Evolutionary conservation across 2,329 filamentous ascomycete genomes (phyloP), one percentile per base, ranked within the genome.

Genomic region (Hypoxylon sp.): DNA sequence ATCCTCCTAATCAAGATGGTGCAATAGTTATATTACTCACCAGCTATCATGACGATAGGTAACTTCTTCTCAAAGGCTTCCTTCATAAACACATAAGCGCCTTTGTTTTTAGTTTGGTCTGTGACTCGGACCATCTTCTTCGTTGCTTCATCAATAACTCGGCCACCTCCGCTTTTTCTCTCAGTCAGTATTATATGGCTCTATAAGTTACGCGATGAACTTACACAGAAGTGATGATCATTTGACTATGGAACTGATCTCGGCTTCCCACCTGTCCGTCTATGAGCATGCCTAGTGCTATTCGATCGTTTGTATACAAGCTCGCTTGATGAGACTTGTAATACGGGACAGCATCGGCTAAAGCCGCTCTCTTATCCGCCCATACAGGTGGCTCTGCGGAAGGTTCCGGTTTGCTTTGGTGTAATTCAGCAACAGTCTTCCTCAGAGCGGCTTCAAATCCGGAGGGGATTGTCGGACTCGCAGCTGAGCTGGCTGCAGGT

Each of bases 261-360:
- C 88, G 82, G 1, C 78, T 68, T 1, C 86, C 86, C 9, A 81
- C 80, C 50, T 86, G 83, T 0, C 81, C 82, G 72, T 92, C 88
- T 19, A 91, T 81, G 24, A 93, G 81, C 63, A 91, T 86, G 0
- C 87, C 88, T 47, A 82, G 81, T 1, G 84, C 84, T n/a, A 87
- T 76, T 0, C 81, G 80, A 1, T 84, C 78, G 0, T 78, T 81
- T 0, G 82, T 81, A 60, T 93, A 89, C 3, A 84, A 81, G 4
- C 88, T 88, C 1, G 87, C 83, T 71, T 93, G 87, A 39, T 88
- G 87, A 1, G 86, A 80, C 13, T 83, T 86, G 77, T 88, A 93
- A 78, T 89, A 91, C 0, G 85, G 83, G 0, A 92, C 74, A 0
- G 89, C 84, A 72, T 92, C 89, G 70, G 87, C 91, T 0, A 94